These are phyloP conservation scores for Kodamaea sagamina DNA, from an alignment of 805 yeast species.

Conservation along the genomic window DNA sequence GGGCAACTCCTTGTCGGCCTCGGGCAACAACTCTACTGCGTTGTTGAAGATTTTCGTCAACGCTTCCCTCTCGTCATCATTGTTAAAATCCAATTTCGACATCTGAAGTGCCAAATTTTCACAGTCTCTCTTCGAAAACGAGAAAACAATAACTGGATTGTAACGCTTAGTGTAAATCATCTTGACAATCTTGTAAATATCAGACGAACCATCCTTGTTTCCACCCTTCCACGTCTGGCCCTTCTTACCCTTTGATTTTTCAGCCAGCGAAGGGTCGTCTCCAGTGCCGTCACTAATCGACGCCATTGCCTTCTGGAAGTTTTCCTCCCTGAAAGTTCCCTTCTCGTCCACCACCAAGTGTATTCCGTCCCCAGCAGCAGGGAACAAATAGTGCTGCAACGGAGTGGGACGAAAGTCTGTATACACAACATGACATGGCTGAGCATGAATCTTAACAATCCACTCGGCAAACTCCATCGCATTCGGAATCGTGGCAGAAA, in stretches of 20 bases:
- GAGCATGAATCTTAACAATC: conserved; percentile 92
- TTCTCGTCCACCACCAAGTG: conserved; percentile 97
- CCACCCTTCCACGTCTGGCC: conserved; percentile 90
- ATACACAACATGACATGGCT: conserved; percentile 98
- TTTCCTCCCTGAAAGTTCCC: conserved; percentile 93
- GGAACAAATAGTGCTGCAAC: conserved; percentile 93
- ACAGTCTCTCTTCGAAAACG: conserved; percentile 97
- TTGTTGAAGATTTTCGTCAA: conserved; percentile 86
- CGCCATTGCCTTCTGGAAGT: conserved; percentile 98
- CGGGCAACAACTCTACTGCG: conserved; percentile 86
- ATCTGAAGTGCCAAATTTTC: conserved; percentile 91
- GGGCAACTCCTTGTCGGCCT: conserved; percentile 87
- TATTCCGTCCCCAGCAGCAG: conserved; percentile 98
- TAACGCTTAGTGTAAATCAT: conserved; percentile 97
- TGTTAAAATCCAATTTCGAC: conserved; percentile 93
- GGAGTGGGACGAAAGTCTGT: conserved; percentile 99
- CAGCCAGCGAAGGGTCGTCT: conserved; percentile 72
- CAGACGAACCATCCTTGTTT: conserved; percentile 71
- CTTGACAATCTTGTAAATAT: conserved; percentile 92
- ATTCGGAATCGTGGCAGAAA: conserved; percentile 96
- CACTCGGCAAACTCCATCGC: conserved; percentile 99
- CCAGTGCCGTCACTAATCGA: conserved; percentile 80
- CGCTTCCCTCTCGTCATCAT: conserved; percentile 91
- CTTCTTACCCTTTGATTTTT: conserved; percentile 63
- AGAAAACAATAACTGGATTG: conserved; percentile 97